Base-by-base conservation (phyloP, 371 early-diverging fungal genomes). In the Mortierella sp. region DNA sequence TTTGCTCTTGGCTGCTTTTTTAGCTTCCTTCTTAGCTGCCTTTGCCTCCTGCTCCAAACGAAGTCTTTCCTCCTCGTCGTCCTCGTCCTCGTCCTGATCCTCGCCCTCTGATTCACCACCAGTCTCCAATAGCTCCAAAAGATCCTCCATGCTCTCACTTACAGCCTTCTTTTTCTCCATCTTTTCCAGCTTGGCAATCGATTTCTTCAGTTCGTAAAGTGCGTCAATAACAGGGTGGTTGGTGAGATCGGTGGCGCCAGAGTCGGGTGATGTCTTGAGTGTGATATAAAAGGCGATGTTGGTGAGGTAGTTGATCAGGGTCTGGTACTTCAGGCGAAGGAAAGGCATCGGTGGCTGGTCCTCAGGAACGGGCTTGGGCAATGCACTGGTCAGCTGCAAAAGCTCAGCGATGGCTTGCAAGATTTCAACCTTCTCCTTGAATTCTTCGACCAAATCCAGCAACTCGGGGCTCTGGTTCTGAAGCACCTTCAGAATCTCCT, bases 231-330 rank as follows among this genome's bases (percentile, higher is more conserved):
- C 96, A 13, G 97, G 98, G 86, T 98, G 98, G 71, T 93, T 91
- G 61, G 91, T 92, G 55, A 95, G 80, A 73, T 92, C 89, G 19
- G 87, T 82, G 19, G 89, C 74, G 69, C 77, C 86, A 0, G 90
- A 59, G 8, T 90, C 91, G 14, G 87, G 87, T 21, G 94, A 93
- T 24, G 96, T 92, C 82, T 95, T 96, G 64, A 96, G 81, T 1
- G 92, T 92, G 73, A 98, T 90, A 86, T 97, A 97, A 74, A 97
- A 98, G 28, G 97, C 93, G 73, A 98, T 92, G 79, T 98, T 98
- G 77, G 94, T 95, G 80, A 97, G 88, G 83, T 97, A 98, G 76
- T 93, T 93, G 87, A 95, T 88, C 37, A 93, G 72, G 34, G 89
- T 88, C 84, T 93, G 91, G 84, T 93, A 90, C 82, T 91, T 90